Evolutionary conservation across 371 early-diverging fungal genomes (phyloP).

Genomic region (Choanephora cucurbitarum): DNA sequence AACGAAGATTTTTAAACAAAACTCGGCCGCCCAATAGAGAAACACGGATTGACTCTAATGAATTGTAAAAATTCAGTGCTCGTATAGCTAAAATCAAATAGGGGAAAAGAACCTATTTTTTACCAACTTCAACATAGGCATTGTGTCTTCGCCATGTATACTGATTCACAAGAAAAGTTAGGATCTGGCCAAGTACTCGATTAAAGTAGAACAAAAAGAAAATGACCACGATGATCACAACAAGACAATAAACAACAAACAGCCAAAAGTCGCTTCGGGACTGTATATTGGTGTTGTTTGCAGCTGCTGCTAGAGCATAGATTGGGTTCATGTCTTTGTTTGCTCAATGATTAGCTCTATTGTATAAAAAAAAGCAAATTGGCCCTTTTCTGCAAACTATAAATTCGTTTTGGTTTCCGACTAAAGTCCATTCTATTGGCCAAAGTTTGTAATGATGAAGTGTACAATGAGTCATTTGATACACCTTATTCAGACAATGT

Average conservation of each 20-base stretch:
- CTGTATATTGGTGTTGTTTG: slow-evolving; percentile 17
- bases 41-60: slow-evolving; percentile 74
- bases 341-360: too few relatives aligned
- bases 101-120: neutral
- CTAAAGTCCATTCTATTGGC: too few relatives aligned
- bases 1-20: slow-evolving; percentile 78
- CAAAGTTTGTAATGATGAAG: too few relatives aligned
- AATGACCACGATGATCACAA: slow-evolving; percentile 70
- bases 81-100: neutral
- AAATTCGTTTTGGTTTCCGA: too few relatives aligned
- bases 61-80: neutral
- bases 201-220: slow-evolving; percentile 82
- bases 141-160: slow-evolving; percentile 73
- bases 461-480: too few relatives aligned
- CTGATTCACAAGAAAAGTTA: slow-evolving; percentile 67
- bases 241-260: slow-evolving; percentile 70
- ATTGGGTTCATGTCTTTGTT: neutral
- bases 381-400: too few relatives aligned
- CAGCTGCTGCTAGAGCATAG: slow-evolving; percentile 1
- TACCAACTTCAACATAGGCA: slow-evolving; percentile 79
- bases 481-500: too few relatives aligned
- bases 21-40: slow-evolving; percentile 79
- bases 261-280: slow-evolving; percentile 50
- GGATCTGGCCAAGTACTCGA: slow-evolving; percentile 64
- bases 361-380: too few relatives aligned